Base-by-base conservation (phyloP, 2,329 filamentous ascomycete genomes). In the Ophiostoma sp. region DNA sequence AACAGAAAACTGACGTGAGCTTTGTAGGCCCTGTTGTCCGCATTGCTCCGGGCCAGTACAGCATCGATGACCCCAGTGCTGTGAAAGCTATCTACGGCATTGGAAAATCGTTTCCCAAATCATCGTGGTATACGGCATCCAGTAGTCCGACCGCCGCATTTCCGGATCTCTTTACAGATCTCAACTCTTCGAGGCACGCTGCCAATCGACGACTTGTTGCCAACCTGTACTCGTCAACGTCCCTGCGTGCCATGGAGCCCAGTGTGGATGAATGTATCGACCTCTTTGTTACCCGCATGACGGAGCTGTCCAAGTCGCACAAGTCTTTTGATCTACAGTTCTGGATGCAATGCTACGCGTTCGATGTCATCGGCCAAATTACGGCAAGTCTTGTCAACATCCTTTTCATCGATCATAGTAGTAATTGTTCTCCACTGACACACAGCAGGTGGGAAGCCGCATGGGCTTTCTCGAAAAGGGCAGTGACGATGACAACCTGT, bases 291-390 rank as follows among this genome's bases (percentile, higher is more conserved):
- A 3, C 8, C 19, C 19, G 15, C 5, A 52, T 52, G 48, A 7
- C 12, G 19, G 11, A 52, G 48, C 48, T 52, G 17, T 52, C 48
- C 17, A 52, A 52, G 19, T 22, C 48, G 48, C 19, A 22, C 3
- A 22, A 2, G 5, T 19, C 48, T 6, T 39, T 63, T 22, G 50
- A 28, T 31, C 39, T 69, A 48, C 48, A 52, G 28, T n/a, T 48
- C 25, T 70, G 50, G 69, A 15, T 45, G 17, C 52, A 70, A 15
- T 70, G 25, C 52, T 70, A 59, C 39, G 69, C 69, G 9, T 70
- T 70, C 48, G 69, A 70, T n/a, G 52, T 70, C 11, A 70, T 70
- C 45, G 69, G 69, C 12, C 50, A 61, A 12, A 57, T 70, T 33
- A 70, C 69, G 11, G 59, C 42, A 9, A 42, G 59, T 42, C 2